A percentile compares a stretch with the other conserved stretches of the same genome.
Evolutionary conservation across 1,284 basidiomycete genomes (phyloP).

Genomic region (Heterobasidion annosum): DNA sequence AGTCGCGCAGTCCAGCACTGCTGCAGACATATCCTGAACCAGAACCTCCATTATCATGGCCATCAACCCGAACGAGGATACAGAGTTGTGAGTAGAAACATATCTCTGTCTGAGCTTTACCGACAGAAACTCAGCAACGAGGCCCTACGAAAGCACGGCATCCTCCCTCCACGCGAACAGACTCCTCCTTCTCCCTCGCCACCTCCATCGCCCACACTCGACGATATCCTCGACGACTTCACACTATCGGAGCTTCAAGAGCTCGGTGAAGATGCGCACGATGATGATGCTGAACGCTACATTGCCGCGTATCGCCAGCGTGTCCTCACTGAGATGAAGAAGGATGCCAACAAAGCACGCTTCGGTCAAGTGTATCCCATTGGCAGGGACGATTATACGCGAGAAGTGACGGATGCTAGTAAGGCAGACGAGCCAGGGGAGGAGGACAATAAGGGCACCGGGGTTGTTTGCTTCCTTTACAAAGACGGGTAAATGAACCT

Average conservation of each 20-base stretch:
- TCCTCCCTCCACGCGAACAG: conserved; percentile 69
- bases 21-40: not conserved
- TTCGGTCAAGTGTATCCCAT: conserved; percentile 90
- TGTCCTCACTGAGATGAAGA: conserved; percentile 52
- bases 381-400: conserved; percentile 86
- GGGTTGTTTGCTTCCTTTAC: conserved; percentile 84
- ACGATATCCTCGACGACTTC: conserved; percentile 59
- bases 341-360: conserved; percentile 51
- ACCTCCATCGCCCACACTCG: conserved; percentile 56
- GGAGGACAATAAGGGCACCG: conserved; percentile 62
- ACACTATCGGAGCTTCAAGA: conserved; percentile 60
- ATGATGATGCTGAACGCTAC: conserved; percentile 75
- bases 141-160: conserved; percentile 84
- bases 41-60: conserved; percentile 31
- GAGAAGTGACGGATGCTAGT: conserved; percentile 93
- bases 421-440: conserved; percentile 61
- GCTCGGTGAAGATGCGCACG: conserved; percentile 54
- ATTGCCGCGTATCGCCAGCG: conserved; percentile 65
- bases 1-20: not conserved
- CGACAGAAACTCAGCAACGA: conserved; percentile 61
- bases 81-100: conserved; percentile 72
- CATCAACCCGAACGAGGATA: conserved; percentile 80
- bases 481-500: conserved; percentile 65
- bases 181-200: conserved; percentile 69
- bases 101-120: conserved; percentile 2